A percentile compares a stretch with the other conserved stretches of the same genome.
These are phyloP conservation scores for Leptomonas pyrrhocoris DNA, from an alignment of 208 protist genomes.

Conservation along the genomic window DNA sequence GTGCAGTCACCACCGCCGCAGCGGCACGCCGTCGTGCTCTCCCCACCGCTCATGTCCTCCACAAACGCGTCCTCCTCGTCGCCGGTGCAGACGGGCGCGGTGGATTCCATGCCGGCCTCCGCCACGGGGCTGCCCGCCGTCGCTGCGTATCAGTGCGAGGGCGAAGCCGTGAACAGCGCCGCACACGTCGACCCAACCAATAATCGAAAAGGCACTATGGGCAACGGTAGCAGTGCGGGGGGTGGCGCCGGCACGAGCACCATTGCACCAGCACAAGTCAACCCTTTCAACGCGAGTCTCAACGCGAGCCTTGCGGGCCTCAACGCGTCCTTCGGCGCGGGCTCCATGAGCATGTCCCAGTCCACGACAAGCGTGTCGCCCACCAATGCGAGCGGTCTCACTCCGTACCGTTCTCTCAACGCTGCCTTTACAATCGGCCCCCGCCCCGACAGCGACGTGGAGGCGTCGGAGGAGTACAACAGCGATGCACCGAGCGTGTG, in stretches of 20 bases:
- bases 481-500: conserved; percentile 37
- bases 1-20: background rate
- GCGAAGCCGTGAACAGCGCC: background rate
- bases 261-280: background rate
- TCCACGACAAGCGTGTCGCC: conserved; percentile 19
- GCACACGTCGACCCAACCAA: background rate
- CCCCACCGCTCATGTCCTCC: conserved; percentile 1
- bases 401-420: conserved; percentile 58
- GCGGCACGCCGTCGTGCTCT: conserved; percentile 6
- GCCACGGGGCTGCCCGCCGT: conserved; percentile 5
- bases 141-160: background rate
- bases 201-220: conserved; percentile 3
- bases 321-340: background rate
- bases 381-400: conserved; percentile 20
- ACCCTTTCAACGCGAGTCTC: conserved; percentile 1
- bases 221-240: conserved; percentile 12
- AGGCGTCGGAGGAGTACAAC: conserved; percentile 33
- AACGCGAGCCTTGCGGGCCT: background rate
- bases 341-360: background rate
- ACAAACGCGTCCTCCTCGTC: conserved; percentile 11
- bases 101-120: conserved; percentile 1
- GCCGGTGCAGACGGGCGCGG: conserved; percentile 4
- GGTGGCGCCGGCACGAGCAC: background rate
- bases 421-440: conserved; percentile 68
- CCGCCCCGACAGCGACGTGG: conserved; percentile 52